Conservation (phyloP, 345 rosid genomes). For the Iberis pinnata region DNA sequence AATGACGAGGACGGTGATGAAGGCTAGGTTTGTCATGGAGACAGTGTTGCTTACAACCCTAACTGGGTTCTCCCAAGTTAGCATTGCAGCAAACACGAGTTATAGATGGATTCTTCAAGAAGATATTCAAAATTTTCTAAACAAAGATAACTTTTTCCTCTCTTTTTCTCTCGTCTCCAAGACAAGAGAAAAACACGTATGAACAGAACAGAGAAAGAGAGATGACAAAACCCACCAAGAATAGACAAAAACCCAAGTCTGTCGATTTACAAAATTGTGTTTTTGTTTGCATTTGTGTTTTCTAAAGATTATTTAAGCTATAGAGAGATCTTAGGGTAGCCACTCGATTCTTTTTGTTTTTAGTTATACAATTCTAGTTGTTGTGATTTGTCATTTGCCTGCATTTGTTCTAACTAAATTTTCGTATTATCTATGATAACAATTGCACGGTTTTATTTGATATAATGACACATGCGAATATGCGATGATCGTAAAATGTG, state of each 20-base stretch:
- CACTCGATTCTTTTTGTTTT: conserved; percentile 18
- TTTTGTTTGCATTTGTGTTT: conserved; percentile 17
- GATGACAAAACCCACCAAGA: conserved; percentile 34
- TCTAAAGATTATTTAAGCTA: conserved; percentile 16
- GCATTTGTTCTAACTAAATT: no score
- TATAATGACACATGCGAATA: no score
- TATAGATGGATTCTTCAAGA: conserved; percentile 7
- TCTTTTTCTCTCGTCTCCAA: neutral
- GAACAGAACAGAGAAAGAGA: conserved; percentile 17
- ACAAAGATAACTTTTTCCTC: neutral
- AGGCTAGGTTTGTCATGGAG: conserved; percentile 1
- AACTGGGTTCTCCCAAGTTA: conserved; percentile 38
- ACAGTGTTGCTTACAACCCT: conserved; percentile 37
- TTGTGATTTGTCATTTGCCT: no score
- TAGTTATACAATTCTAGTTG: conserved; percentile 17
- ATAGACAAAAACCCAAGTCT: conserved; percentile 28
- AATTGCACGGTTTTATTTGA: no score
- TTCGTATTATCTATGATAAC: no score
- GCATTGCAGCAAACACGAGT: conserved; percentile 29
- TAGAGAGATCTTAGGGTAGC: conserved; percentile 24
- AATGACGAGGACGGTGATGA: conserved; percentile 10
- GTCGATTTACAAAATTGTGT: conserved; percentile 15
- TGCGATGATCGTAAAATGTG: no score
- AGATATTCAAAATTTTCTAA: neutral
- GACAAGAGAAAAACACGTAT: neutral